Evolutionary conservation across 2,329 filamentous ascomycete genomes (phyloP).

Genomic region (Venturia carpophila): DNA sequence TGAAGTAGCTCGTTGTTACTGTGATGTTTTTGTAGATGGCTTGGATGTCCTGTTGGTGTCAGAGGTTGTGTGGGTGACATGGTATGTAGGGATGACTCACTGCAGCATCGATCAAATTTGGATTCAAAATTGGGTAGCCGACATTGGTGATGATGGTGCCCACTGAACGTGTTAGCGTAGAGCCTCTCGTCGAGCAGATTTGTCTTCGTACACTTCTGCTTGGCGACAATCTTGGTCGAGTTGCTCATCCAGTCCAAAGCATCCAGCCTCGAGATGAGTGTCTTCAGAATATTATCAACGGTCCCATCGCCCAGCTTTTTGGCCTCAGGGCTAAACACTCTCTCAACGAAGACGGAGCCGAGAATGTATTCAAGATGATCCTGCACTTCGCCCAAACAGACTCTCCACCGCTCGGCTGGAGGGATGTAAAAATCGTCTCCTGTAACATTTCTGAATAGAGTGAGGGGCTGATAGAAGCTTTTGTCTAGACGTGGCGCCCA

Average conservation of each 20-base stretch:
- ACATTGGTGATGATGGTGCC: conserved; percentile 61
- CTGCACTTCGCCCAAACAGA: conserved; percentile 52
- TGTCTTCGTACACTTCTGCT: background rate
- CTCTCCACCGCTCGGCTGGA: conserved; percentile 56
- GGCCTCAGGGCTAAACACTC: conserved; percentile 57
- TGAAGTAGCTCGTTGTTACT: conserved; percentile 42
- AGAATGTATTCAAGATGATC: conserved; percentile 57
- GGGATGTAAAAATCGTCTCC: conserved; percentile 41
- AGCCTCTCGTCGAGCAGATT: too few relatives aligned
- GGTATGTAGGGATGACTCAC: background rate
- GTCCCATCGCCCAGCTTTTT: conserved; percentile 61
- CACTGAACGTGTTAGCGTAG: conserved; percentile 31
- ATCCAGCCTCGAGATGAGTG: conserved; percentile 55
- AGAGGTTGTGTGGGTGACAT: background rate
- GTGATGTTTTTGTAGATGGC: background rate
- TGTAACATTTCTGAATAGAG: conserved; percentile 17
- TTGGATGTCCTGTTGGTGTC: conserved; percentile 34
- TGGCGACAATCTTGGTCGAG: conserved; percentile 43
- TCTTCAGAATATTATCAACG: conserved; percentile 60
- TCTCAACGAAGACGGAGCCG: conserved; percentile 62
- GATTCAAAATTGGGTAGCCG: conserved; percentile 55
- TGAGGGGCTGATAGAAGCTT: conserved; percentile 39
- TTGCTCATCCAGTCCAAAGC: conserved; percentile 57
- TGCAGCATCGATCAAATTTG: conserved; percentile 52
- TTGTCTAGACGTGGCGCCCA: conserved; percentile 1